Base-by-base conservation (phyloP, 116 monocot genomes). In the Trichopus zeylanicus region DNA sequence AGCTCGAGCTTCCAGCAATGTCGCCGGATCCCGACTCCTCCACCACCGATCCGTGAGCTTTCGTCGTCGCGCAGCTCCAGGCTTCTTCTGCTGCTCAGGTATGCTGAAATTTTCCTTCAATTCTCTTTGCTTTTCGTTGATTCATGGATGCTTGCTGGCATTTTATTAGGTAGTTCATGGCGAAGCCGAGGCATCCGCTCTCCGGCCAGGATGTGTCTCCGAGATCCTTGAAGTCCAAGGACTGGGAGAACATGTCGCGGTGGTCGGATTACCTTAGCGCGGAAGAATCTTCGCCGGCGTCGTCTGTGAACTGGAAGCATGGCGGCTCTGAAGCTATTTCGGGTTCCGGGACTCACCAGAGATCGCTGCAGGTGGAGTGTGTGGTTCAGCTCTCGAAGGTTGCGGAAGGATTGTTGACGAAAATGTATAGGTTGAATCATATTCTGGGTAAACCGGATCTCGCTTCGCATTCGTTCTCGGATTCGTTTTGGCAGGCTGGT, bases 401-500 rank as follows among this genome's bases (percentile, higher is more conserved):
- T 42, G 91, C 87, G 7, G 87, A 87, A 52, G 95, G 91, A 5
- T 69, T 97, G 31, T 65, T 91, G 63, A 64, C 84, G 48, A 91
- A 91, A 73, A 84, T 91, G 79, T 87, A 97, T 63, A 69, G 70
- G 32, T 55, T 97, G 68, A 79, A 68, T 42, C 68, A 74, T 29
- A 60, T 81, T 24, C 67, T 97, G 28, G 90, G 80, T 29, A 74
- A 55, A 27, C 95, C 95, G 24, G 91, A 97, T 75, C 11, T 78
- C 46, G 65, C 35, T 26, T 79, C 87, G 10, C 80, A 91, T 60
- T 54, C 72, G 37, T 91, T 81, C 75, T 81, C 91, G 0, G 95
- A 97, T 35, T 23, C 83, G 6, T 97, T 87, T 66, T 97, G 95
- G 95, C 81, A 84, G 65, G 73, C 95, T 58, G 81, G 84, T 34